phyloP scores from a whole-genome alignment of 208 protist species.

The Leishmania lainsoni region DNA sequence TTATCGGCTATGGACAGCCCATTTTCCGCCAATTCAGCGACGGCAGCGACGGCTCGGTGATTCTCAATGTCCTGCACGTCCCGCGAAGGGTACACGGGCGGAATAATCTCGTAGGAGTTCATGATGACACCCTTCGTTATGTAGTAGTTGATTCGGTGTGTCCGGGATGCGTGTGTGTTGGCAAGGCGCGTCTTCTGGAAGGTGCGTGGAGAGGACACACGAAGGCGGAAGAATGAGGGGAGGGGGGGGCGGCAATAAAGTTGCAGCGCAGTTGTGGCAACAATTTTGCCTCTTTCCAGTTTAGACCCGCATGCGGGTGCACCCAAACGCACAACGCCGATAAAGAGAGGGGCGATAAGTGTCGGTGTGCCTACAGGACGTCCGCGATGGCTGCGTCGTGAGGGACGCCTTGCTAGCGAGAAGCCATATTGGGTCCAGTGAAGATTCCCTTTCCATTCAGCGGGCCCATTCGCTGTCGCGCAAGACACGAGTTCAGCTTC shows the following conservation, averaged over 20 bases:
- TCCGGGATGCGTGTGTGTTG: not conserved
- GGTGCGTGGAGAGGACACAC: not conserved
- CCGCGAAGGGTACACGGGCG: constrained; percentile 58
- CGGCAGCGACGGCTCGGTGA: constrained; percentile 45
- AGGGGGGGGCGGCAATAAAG: not conserved
- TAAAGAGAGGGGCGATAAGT: not conserved
- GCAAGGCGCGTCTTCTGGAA: not conserved
- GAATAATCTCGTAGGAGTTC: constrained; percentile 33
- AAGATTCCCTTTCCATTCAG: not conserved
- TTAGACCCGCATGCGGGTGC: too few relatives aligned
- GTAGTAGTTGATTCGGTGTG: not conserved
- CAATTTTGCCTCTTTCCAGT: too few relatives aligned
- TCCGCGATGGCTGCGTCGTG: not conserved
- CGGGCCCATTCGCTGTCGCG: too few relatives aligned
- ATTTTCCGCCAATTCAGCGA: constrained; percentile 61
- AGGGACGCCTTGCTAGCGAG: too few relatives aligned
- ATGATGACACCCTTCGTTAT: not conserved
- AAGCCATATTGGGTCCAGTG: not conserved
- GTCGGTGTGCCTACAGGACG: not conserved
- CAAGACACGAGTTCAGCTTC: too few relatives aligned
- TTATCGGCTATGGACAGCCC: constrained; percentile 74
- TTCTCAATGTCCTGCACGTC: constrained; percentile 75
- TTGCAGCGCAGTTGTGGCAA: too few relatives aligned
- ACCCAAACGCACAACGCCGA: not conserved
- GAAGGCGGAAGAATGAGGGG: not conserved